phyloP scores from a whole-genome alignment of 176 grass and related monocot genomes.

The Carex parvula region DNA sequence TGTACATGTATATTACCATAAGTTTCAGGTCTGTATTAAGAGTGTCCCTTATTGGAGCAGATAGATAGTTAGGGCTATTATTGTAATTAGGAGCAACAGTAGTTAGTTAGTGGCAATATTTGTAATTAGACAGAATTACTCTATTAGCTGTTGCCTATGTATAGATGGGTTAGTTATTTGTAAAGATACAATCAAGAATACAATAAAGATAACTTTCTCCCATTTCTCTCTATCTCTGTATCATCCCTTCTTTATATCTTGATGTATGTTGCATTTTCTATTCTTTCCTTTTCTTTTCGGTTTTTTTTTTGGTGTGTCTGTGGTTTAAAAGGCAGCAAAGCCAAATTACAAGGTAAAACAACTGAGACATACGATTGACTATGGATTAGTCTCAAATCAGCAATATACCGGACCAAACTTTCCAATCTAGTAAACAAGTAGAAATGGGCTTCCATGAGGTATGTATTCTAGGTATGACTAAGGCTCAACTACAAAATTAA shows the following conservation, averaged over 20 bases:
- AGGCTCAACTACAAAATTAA: background rate
- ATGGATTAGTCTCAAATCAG: background rate
- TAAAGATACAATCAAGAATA: no score
- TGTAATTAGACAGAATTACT: no score
- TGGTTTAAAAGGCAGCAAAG: background rate
- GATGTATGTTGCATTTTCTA: background rate
- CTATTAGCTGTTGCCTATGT: no score
- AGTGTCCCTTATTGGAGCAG: background rate
- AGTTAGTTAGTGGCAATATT: no score
- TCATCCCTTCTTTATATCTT: background rate
- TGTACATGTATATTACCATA: background rate
- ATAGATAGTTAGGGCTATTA: no score
- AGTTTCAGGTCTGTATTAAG: background rate
- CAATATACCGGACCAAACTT: background rate
- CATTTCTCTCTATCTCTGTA: no score
- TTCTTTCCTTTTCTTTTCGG: background rate
- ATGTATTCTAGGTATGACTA: background rate
- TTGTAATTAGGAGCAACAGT: no score
- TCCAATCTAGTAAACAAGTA: background rate
- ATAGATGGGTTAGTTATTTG: no score
- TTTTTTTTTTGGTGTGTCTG: background rate
- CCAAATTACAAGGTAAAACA: background rate
- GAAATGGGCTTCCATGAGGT: background rate
- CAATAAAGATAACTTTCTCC: no score
- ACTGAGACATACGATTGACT: background rate